Conservation (phyloP, 345 rosid species). For the Erodium maritimum region DNA sequence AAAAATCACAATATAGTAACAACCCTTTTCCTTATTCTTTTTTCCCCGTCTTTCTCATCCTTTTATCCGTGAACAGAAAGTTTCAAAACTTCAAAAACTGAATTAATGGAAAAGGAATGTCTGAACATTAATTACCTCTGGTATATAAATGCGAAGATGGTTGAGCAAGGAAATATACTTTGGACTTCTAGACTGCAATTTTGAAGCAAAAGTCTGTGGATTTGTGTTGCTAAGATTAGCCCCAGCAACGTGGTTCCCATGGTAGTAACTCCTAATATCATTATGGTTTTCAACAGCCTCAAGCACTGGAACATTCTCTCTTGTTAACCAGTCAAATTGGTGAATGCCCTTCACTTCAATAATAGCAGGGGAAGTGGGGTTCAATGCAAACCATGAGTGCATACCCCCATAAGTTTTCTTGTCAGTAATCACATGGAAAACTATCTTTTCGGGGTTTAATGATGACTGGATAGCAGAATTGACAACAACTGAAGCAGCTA, state of each 20-base stretch:
- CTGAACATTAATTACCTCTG: conserved; percentile 52
- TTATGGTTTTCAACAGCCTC: conserved; percentile 91
- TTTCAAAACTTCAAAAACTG: background rate
- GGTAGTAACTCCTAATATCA: conserved; percentile 75
- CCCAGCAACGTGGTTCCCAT: conserved; percentile 83
- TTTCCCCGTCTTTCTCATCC: background rate
- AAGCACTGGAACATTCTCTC: conserved; percentile 96
- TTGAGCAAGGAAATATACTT: conserved; percentile 95
- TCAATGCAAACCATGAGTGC: conserved; percentile 98
- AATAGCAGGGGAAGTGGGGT: conserved; percentile 73
- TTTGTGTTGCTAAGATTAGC: conserved; percentile 70
- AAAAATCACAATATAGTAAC: background rate
- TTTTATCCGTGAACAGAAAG: background rate
- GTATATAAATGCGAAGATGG: conserved; percentile 90
- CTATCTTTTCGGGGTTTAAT: conserved; percentile 71
- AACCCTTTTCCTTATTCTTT: background rate
- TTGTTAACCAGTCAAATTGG: conserved; percentile 94
- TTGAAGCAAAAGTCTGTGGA: conserved; percentile 88
- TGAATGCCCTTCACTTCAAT: conserved; percentile 92
- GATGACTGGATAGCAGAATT: conserved; percentile 76
- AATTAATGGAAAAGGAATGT: background rate
- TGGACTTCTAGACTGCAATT: conserved; percentile 90
- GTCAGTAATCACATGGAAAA: conserved; percentile 91
- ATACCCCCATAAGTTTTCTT: conserved; percentile 96
- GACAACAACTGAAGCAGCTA: conserved; percentile 98